These are phyloP conservation scores for Dacryopinax primogenitus DNA, from an alignment of 768 basidiomycete species.

Conservation along the genomic window DNA sequence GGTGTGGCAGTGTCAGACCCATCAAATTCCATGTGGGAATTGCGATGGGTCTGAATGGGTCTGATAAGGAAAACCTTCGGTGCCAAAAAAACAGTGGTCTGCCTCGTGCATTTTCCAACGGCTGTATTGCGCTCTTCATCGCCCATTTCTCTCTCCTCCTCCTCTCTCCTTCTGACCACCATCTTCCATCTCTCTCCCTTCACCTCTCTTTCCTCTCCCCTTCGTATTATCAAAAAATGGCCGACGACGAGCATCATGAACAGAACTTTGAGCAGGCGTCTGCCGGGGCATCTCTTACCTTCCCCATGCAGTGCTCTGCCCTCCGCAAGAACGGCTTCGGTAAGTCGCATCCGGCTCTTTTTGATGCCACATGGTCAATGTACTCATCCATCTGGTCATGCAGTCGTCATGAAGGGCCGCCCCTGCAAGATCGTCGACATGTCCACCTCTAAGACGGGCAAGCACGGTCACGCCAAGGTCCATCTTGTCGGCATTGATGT, in stretches of 20 bases:
- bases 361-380: background rate
- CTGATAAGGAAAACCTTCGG: background rate
- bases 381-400: constrained; percentile 19
- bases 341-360: background rate
- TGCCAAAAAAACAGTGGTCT: background rate
- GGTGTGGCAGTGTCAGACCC: constrained; percentile 2
- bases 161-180: constrained; percentile 10
- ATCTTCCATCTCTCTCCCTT: background rate
- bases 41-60: background rate
- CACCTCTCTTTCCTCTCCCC: background rate
- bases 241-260: constrained; percentile 72
- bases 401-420: constrained; percentile 91
- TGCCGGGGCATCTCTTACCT: constrained; percentile 24
- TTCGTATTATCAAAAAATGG: constrained; percentile 17
- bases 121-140: background rate
- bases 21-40: background rate
- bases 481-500: constrained; percentile 95
- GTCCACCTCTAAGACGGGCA: constrained; percentile 99
- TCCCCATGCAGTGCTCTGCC: constrained; percentile 67
- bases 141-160: background rate
- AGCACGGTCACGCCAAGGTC: constrained; percentile 99
- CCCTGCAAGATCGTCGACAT: constrained; percentile 99
- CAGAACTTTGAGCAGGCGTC: constrained; percentile 72
- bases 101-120: constrained; percentile 9
- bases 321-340: constrained; percentile 43